phyloP scores from a whole-genome alignment of 2,329 filamentous ascomycete species.

The Colletotrichum simmondsii region DNA sequence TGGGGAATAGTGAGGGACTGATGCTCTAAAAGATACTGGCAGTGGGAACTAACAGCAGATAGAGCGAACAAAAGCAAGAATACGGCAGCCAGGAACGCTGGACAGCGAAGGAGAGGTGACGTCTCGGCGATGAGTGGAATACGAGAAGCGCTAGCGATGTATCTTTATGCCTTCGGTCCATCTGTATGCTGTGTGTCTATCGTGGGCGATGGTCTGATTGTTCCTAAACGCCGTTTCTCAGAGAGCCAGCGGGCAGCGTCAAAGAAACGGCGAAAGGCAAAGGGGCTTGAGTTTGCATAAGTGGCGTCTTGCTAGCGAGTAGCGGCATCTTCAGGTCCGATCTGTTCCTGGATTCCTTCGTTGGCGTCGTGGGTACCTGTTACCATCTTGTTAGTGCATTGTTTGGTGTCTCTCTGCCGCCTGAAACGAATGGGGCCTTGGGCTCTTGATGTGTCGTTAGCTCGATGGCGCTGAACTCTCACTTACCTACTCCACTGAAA shows the following conservation, averaged over 20 bases:
- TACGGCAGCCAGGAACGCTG: not conserved
- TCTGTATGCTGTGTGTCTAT: not conserved
- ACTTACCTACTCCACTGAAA: not conserved
- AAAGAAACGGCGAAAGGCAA: not conserved
- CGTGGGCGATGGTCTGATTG: too few species aligned
- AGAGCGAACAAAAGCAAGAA: not conserved
- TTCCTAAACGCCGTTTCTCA: too few species aligned
- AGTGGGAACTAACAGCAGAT: not conserved
- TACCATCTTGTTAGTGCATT: not conserved
- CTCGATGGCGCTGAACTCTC: not conserved
- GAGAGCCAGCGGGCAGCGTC: too few species aligned
- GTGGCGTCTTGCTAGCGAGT: constrained; percentile 12
- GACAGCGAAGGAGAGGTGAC: not conserved
- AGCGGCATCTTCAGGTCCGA: not conserved
- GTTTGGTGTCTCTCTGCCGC: not conserved
- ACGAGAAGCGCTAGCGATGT: constrained; percentile 6
- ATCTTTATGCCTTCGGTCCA: not conserved
- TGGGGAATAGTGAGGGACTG: not conserved
- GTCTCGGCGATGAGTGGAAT: not conserved
- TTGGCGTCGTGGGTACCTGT: not conserved
- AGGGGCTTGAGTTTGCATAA: constrained; percentile 2
- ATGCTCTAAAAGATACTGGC: not conserved
- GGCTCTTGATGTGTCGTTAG: not conserved
- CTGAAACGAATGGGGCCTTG: not conserved
- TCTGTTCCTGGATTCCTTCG: constrained; percentile 19